These are phyloP conservation scores for Amanita pseudoporphyria DNA, from an alignment of 768 basidiomycete genomes.

Conservation along the genomic window DNA sequence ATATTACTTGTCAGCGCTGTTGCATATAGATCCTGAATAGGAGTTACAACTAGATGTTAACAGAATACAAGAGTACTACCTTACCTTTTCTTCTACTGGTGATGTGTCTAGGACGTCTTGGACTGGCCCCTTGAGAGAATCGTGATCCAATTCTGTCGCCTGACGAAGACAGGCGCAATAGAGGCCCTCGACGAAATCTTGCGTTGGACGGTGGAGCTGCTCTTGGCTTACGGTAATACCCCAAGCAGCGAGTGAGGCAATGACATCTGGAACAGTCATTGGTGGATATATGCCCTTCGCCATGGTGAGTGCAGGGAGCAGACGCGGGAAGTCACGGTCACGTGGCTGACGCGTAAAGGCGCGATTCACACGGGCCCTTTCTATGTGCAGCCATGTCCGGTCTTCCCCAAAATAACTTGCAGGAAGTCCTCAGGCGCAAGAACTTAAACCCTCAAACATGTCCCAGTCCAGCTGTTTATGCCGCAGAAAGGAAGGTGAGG, in stretches of 20 bases:
- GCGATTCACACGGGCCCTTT: background rate
- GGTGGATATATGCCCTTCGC: conserved; percentile 49
- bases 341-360: background rate
- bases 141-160: conserved; percentile 53
- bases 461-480: background rate
- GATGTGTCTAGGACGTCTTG: conserved; percentile 44
- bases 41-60: background rate
- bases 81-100: conserved; percentile 46
- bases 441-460: conserved; percentile 2
- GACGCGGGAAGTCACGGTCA: background rate
- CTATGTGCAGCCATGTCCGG: conserved; percentile 10
- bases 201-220: conserved; percentile 55
- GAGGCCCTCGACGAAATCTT: conserved; percentile 63
- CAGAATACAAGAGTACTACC: conserved; percentile 7
- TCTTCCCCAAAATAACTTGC: conserved; percentile 28
- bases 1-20: conserved; percentile 52
- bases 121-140: conserved; percentile 47
- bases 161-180: conserved; percentile 67
- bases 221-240: conserved; percentile 56
- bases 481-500: background rate
- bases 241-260: conserved; percentile 57
- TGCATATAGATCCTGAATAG: conserved; percentile 53
- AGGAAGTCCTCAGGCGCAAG: conserved; percentile 25
- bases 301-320: conserved; percentile 19
- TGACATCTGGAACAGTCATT: conserved; percentile 56